Conservation (phyloP, 345 rosid species). For the Dovyalis caffra region DNA sequence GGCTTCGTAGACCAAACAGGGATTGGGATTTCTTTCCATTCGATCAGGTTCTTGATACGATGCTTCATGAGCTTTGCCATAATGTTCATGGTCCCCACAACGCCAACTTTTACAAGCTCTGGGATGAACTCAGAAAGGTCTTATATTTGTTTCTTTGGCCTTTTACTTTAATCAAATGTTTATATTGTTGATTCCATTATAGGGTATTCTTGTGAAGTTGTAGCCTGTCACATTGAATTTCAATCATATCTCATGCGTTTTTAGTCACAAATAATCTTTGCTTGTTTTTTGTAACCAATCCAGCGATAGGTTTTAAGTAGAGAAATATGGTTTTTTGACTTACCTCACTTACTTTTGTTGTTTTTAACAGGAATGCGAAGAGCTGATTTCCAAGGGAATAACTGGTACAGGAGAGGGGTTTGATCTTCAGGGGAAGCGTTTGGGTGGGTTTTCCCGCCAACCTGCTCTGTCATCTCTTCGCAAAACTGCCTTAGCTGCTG, state of each 20-base stretch:
- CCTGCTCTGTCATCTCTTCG: slow-evolving; percentile 64
- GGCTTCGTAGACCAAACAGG: slow-evolving; percentile 68
- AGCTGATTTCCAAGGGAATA: slow-evolving; percentile 68
- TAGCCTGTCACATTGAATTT: neutral
- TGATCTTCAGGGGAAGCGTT: slow-evolving; percentile 71
- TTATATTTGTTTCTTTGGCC: neutral
- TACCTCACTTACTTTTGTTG: slow-evolving; percentile 10
- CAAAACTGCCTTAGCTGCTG: slow-evolving; percentile 59
- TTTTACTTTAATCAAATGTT: neutral
- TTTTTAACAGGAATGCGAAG: slow-evolving; percentile 77
- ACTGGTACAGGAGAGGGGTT: slow-evolving; percentile 69
- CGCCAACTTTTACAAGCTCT: slow-evolving; percentile 79
- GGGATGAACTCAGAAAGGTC: slow-evolving; percentile 93
- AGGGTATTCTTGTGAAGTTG: no score
- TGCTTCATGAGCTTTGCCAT: slow-evolving; percentile 97
- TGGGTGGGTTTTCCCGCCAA: slow-evolving; percentile 77
- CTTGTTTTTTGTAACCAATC: neutral
- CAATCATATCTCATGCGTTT: neutral
- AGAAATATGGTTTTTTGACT: neutral
- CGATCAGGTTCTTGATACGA: slow-evolving; percentile 76
- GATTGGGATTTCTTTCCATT: slow-evolving; percentile 66
- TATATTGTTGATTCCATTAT: no score
- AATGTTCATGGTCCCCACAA: slow-evolving; percentile 83
- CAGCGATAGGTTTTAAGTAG: neutral
- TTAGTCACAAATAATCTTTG: neutral